Evolutionary conservation across 306 rosid species (phyloP), one percentile per base, ranked within the genome.

Genomic region (Acacia confusa): DNA sequence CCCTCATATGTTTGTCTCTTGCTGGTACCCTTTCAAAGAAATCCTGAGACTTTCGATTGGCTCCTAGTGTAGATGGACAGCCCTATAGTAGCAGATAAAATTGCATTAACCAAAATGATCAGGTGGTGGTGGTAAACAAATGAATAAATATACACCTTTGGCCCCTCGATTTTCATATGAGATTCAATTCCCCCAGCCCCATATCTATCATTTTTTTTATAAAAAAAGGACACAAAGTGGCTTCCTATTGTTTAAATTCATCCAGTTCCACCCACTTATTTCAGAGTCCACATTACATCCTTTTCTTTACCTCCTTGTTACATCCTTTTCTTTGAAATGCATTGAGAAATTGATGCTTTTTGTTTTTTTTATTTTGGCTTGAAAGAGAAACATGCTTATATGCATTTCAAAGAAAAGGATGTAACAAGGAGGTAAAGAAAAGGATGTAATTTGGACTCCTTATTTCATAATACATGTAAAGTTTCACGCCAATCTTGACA

Each of bases 61-160:
- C 95, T 86, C 99, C 99, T 81, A 96, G 95, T 10, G 99, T 96
- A 77, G 99, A 87, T 30, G 99, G 99, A 79, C 99, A 96, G 25
- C 99, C 99, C 99, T 95, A 77, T 14, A 78, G 80, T 66, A 72
- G 53, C 82, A 87, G 72, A 79, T 52, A 61, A 63, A 24, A 73
- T 20, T 67, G 58, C 25, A 75, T 82, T 52, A 74, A 70, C 84
- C 53, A 82, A 83, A 81, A 80, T 73, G 50, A 47, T 13, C 22
- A 77, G 28, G 6, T 27, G 38, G 30, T 12, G 24, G 67, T 44
- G 22, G 73, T 8, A 9, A 78, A 20, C 6, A 16, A 64, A 25
- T 25, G n/a, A 30, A 27, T 61, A 13, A 61, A 27, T 57, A 61
- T 13, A 27, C 8, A 61, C 38, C 17, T 27, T 61, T 63, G 11